Conservation (phyloP, 139 green algal species). For the Micractinium conductrix region DNA sequence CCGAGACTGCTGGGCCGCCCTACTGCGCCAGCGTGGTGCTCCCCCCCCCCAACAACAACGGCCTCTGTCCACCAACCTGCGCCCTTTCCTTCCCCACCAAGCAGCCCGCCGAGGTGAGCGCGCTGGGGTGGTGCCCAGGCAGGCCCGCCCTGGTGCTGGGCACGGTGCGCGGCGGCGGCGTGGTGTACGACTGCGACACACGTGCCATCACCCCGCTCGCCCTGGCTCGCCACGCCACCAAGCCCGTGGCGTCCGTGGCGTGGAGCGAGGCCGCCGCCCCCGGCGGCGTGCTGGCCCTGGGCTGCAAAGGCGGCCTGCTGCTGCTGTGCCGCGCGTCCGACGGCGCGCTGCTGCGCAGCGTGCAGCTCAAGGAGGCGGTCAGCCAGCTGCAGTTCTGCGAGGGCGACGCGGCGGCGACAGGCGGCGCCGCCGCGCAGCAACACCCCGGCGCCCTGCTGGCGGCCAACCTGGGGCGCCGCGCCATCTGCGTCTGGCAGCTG, state of each 20-base stretch:
- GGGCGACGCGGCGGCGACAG: neutral
- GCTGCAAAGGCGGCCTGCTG: constrained; percentile 16
- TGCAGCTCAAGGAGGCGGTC: neutral
- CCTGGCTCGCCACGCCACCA: constrained; percentile 3
- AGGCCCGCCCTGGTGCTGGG: constrained; percentile 68
- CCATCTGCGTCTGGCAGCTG: constrained; percentile 27
- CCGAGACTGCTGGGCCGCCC: too few species aligned
- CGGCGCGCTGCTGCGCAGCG: neutral
- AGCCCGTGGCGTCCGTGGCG: neutral
- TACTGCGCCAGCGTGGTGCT: neutral
- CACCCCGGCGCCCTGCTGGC: constrained; percentile 2
- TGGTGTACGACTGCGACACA: constrained; percentile 67
- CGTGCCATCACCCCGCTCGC: neutral
- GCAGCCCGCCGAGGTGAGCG: constrained; percentile 67
- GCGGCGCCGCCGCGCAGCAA: neutral
- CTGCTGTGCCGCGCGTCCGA: constrained; percentile 11
- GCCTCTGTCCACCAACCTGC: neutral
- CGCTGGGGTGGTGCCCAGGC: constrained; percentile 61
- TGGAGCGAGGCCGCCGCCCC: neutral
- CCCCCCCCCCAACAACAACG: neutral
- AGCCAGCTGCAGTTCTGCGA: constrained; percentile 29
- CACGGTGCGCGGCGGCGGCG: constrained; percentile 74
- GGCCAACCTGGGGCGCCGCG: neutral
- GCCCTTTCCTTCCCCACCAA: neutral
- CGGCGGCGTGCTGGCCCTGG: constrained; percentile 24